Evolutionary conservation across 2,329 filamentous ascomycete species (phyloP).

Genomic region (Stagonosporopsis cucurbitacearum): DNA sequence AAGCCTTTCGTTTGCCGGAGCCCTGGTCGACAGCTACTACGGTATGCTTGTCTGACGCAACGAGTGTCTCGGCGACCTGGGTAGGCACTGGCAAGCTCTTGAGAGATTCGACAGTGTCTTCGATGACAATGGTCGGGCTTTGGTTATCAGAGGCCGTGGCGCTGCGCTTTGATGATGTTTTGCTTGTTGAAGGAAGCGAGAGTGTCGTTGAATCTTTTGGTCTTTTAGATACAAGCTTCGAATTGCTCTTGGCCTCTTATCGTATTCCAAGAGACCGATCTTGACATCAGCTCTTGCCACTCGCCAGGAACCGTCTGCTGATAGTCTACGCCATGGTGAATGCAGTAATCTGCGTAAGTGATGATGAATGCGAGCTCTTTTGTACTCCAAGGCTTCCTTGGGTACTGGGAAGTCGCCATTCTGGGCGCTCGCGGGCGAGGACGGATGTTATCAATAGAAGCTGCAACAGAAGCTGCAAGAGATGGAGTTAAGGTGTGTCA

Average conservation of each 20-base stretch:
- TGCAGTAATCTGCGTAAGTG: constrained; percentile 1
- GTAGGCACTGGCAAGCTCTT: neutral
- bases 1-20: neutral
- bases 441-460: neutral
- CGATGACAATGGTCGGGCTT: neutral
- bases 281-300: neutral
- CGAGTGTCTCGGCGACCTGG: neutral
- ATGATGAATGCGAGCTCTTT: neutral
- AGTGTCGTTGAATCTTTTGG: neutral
- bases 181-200: neutral
- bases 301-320: neutral
- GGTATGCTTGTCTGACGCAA: neutral
- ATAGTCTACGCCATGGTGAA: neutral
- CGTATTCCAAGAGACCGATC: neutral
- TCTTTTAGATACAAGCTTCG: neutral
- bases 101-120: neutral
- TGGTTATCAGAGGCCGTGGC: neutral
- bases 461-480: too few relatives aligned
- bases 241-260: neutral
- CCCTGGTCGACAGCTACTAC: neutral
- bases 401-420: neutral
- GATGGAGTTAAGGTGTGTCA: neutral
- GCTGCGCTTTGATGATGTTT: neutral
- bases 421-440: neutral
- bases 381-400: neutral